Conservation (phyloP, 2,329 filamentous ascomycete genomes). For the Nectriaceae sp. region DNA sequence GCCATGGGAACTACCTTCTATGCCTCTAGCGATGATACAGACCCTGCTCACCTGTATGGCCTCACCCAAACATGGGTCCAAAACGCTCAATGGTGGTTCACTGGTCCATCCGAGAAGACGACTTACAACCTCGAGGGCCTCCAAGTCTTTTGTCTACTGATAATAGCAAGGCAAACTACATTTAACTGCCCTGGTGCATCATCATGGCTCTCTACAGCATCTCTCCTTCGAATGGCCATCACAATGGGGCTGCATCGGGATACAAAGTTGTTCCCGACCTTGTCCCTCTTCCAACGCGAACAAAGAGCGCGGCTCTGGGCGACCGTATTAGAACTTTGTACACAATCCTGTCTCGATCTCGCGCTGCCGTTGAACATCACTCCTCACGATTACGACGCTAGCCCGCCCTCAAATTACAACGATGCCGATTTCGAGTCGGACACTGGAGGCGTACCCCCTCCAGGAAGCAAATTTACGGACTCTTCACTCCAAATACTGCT, state of each 20-base stretch:
- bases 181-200: slow-evolving; percentile 28
- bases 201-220: slow-evolving; percentile 27
- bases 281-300: slow-evolving; percentile 22
- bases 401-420: slow-evolving; percentile 23
- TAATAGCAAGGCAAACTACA: slow-evolving; percentile 26
- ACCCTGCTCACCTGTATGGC: slow-evolving; percentile 13
- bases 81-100: slow-evolving; percentile 30
- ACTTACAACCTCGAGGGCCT: slow-evolving; percentile 27
- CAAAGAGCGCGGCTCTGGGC: slow-evolving; percentile 25
- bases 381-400: slow-evolving; percentile 20
- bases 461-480: slow-evolving; percentile 18
- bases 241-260: slow-evolving; percentile 30
- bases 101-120: slow-evolving; percentile 24
- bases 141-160: slow-evolving; percentile 25
- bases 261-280: slow-evolving; percentile 18
- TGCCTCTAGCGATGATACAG: slow-evolving; percentile 11
- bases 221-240: slow-evolving; percentile 25
- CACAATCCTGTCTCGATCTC: slow-evolving; percentile 26
- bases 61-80: slow-evolving; percentile 28
- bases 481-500: slow-evolving; percentile 24
- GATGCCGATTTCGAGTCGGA: slow-evolving; percentile 21
- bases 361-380: slow-evolving; percentile 23
- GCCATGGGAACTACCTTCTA: slow-evolving; percentile 27
- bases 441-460: slow-evolving; percentile 2
- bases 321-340: slow-evolving; percentile 23